Base-by-base conservation (phyloP, 306 rosid genomes). In the Dalbergia cultrata region DNA sequence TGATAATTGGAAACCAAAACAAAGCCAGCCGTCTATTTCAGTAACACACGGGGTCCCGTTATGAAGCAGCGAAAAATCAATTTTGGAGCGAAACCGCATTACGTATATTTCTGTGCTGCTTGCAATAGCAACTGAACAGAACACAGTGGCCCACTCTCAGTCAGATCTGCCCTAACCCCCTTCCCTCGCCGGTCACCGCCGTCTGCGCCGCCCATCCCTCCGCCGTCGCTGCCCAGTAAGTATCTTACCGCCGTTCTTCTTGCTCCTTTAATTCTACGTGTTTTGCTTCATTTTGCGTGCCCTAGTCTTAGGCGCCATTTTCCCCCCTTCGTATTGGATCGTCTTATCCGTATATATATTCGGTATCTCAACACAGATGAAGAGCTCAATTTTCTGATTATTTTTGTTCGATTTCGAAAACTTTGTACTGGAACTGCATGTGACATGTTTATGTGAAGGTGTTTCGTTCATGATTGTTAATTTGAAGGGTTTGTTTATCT, bases 271-370 rank as follows among this genome's bases (percentile, higher is more conserved):
- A n/a, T n/a, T 67, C 50, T 35, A 22, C 16, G 43, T 1, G 16
- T 34, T 18, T 21, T 6, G 14, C 47, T 67, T 75, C 41, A 22
- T 22, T 67, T 67, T n/a, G 61, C 54, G 54, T 71, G 35, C 72
- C 83, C 82, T 64, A 84, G 76, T 3, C 57, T n/a, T 50, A 50
- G 57, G 58, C 11, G 16, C 43, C 67, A 44, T 65, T 65, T 39
- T 9, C n/a, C 33, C 17, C 16, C 57, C 14, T 54, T 72, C 10
- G 18, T 8, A 0, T 63, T 68, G 14, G 47, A 19, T 49, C 9
- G 19, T 75, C 60, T 61, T 75, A 50, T 60, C 17, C 5, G 10
- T 59, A 5, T 8, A 9, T 53, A 7, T 54, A 54, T 50, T 50
- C 8, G 13, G 17, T 0, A 13, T 50, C 57, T 50, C 13, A 14